Percentiles rank a stretch among this genome's conserved stretches.
phyloP scores from a whole-genome alignment of 768 basidiomycete genomes.

The Clitopilus passeckerianus region DNA sequence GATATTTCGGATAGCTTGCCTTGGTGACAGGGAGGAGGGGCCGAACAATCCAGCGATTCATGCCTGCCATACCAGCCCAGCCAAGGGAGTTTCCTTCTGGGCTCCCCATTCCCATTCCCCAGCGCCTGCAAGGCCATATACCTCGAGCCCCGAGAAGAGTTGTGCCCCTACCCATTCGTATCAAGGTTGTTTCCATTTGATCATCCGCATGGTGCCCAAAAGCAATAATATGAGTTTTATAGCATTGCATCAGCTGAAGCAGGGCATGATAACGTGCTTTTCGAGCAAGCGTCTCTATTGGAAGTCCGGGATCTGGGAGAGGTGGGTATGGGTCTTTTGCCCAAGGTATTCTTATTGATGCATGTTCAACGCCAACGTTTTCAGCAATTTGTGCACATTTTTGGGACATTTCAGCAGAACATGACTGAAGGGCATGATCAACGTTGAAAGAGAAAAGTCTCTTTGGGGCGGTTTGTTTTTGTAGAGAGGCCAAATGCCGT shows the following conservation, averaged over 20 bases:
- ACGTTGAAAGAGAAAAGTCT: constrained; percentile 55
- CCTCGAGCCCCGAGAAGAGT: constrained; percentile 55
- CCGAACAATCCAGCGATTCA: constrained; percentile 66
- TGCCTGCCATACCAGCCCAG: constrained; percentile 48
- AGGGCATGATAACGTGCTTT: constrained; percentile 51
- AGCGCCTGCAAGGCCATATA: constrained; percentile 63
- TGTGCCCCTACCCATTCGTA: constrained; percentile 60
- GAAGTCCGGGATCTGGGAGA: constrained; percentile 28
- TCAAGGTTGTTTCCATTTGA: constrained; percentile 76
- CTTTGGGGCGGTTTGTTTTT: constrained; percentile 13
- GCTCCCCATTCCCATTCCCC: constrained; percentile 66
- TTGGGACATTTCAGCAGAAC: constrained; percentile 52
- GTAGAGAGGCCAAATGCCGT: constrained; percentile 26
- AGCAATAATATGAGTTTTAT: constrained; percentile 40
- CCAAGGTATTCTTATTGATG: constrained; percentile 53
- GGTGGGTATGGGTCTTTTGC: constrained; percentile 43
- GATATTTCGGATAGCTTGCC: constrained; percentile 30
- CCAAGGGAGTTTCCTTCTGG: constrained; percentile 21
- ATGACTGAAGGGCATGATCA: constrained; percentile 63
- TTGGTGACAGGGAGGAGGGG: constrained; percentile 68
- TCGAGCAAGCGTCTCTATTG: constrained; percentile 57
- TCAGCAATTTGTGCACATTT: constrained; percentile 38
- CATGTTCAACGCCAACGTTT: constrained; percentile 40
- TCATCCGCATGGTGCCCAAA: constrained; percentile 81
- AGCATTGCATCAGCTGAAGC: constrained; percentile 28